A percentile compares a stretch with the other conserved stretches of the same genome.
These are phyloP conservation scores for Magnusiomyces clavatus DNA, from an alignment of 1,139 yeast species.

Conservation along the genomic window DNA sequence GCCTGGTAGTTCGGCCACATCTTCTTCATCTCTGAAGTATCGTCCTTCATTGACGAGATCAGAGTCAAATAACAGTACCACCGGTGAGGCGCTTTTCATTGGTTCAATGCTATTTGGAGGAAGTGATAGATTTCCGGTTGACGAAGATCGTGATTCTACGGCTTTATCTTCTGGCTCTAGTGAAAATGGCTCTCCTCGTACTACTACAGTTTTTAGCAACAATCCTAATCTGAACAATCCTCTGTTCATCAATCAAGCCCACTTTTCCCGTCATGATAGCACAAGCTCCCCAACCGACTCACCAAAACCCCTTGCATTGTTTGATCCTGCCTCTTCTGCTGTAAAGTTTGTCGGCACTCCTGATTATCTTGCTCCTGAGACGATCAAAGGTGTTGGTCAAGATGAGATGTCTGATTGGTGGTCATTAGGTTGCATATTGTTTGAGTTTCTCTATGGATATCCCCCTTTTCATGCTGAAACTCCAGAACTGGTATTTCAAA, in stretches of 20 bases:
- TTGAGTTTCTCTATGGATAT: slow-evolving; percentile 86
- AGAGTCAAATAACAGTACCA: slow-evolving; percentile 12
- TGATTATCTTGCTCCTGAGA: slow-evolving; percentile 95
- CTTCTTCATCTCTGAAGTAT: not conserved
- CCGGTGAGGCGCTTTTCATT: slow-evolving; percentile 13
- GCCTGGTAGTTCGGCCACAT: not conserved
- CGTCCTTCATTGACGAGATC: slow-evolving; percentile 8
- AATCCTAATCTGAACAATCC: not conserved
- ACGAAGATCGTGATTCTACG: slow-evolving; percentile 7
- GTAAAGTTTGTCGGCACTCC: slow-evolving; percentile 91
- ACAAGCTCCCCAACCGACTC: not conserved
- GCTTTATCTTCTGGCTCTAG: slow-evolving; percentile 5
- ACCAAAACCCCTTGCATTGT: slow-evolving; percentile 15
- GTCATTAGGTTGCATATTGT: slow-evolving; percentile 93
- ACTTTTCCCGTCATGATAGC: not conserved
- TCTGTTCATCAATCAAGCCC: not conserved
- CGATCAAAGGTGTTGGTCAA: slow-evolving; percentile 79
- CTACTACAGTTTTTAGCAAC: not conserved
- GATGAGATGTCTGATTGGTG: slow-evolving; percentile 95
- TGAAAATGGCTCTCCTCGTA: slow-evolving; percentile 2
- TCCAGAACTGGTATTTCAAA: slow-evolving; percentile 75
- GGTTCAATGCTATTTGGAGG: slow-evolving; percentile 10
- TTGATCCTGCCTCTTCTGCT: slow-evolving; percentile 23
- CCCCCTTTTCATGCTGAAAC: slow-evolving; percentile 90
- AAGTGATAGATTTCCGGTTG: slow-evolving; percentile 2